Evolutionary conservation across 331 rosid genomes (phyloP), one percentile per base, ranked within the genome.

Genomic region (Stylosanthes scabra): DNA sequence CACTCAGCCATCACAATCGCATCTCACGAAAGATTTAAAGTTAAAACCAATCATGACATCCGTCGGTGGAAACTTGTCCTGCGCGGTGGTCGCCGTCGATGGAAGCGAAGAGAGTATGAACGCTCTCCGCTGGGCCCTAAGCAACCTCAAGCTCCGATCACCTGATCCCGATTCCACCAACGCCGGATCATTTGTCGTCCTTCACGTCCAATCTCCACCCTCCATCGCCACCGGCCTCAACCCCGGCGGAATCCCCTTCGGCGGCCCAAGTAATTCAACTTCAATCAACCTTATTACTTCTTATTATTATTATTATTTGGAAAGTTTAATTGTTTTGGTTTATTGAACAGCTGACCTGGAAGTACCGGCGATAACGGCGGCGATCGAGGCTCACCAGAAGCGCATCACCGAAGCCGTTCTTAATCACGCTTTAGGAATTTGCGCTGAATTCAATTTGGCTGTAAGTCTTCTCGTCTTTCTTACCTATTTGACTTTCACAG

Each of bases 371-470:
- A 88, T 94, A 81, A 67, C 86, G 4, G 96, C 93, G 2, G 99
- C 99, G 37, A 94, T 94, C 42, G 96, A 91, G 81, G 91, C 93
- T n/a, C 99, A 94, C 79, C 97, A 91, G 82, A 84, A 84, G 81
- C 93, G 97, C 13, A 89, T 94, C 72, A 87, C 97, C 3, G 81
- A 81, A 66, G 92, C 87, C 16, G 78, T 94, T 20, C 55, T 94
- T 7, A 80, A 73, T 28, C 90, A 89, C 54, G 95, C 97, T 70
- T 69, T 88, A 16, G 71, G 42, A 78, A 88, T 94, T 84, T 94
- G 87, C 78, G 78, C 90, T 9, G 54, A 84, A 8, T 86, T 82
- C 69, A 80, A 84, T 51, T 81, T 81, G 29, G 74, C 72, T 16
- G 97, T 93, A 28, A 45, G 66, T 51, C 77, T 72, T 62, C 1